Base-by-base conservation (phyloP, 140 eudicot species). In the Erigeron philadelphicus region DNA sequence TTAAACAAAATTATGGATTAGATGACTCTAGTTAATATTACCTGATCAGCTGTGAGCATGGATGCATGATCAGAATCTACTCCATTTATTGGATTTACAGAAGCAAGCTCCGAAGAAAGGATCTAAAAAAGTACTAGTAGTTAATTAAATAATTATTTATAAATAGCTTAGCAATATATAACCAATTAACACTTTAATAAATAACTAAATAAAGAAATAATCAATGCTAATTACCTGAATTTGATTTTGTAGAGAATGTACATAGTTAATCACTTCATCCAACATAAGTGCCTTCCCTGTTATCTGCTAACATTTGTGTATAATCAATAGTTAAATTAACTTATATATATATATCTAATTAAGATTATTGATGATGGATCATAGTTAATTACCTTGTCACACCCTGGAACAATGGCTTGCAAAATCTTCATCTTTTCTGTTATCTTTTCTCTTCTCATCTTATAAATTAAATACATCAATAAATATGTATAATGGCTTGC, bases 361-460 rank as follows among this genome's bases (percentile, higher is more conserved):
- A n/a, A n/a, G n/a, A n/a, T n/a, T n/a, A n/a, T n/a, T n/a, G n/a
- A n/a, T n/a, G n/a, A n/a, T n/a, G n/a, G n/a, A n/a, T n/a, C n/a
- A n/a, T n/a, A n/a, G n/a, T n/a, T n/a, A 16, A 74, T 70, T 76
- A 84, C 97, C 95, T 90, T 84, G 78, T 90, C 95, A 83, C 97
- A 90, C 50, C 97, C 97, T 17, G 97, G 97, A 69, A 90, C 95
- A 79, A 87, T 83, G 48, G 92, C 80, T 78, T 90, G 97, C 71
- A 90, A 76, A 25, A 76, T 59, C 82, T 84, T 90, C 97, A 90
- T 90, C 80, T 86, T 90, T 76, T 90, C 90, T 67, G 92, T 87
- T 68, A 90, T 90, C 71, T 77, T 90, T 69, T 90, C 87, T 71
- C 97, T 87, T 66, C 97, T 90, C 45, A 81, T 95, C 97, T 90